Evolutionary conservation across 192 early-diverging fungal genomes (phyloP), one percentile per base, ranked within the genome.

Genomic region (Hyaloraphidium curvatum): DNA sequence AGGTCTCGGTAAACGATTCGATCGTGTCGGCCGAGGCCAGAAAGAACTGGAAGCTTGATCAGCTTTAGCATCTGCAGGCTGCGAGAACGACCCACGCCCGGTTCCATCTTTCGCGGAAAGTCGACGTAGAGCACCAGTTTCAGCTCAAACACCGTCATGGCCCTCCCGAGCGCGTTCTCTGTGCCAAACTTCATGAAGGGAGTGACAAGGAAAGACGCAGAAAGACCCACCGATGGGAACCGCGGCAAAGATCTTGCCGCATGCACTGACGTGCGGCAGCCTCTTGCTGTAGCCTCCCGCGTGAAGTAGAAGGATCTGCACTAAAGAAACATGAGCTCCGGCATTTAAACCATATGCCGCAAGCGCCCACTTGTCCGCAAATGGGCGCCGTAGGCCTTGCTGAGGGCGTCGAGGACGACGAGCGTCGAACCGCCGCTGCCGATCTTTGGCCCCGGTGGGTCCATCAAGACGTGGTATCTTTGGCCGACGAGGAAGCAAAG

Each of bases 201-300:
- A 1, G 7, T 5, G 3, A 1, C 30, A 3, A 25, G n/a, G 11
- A 5, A 1, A 26, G 16, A 54, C 1, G 0, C n/a, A 35, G 16
- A 4, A 26, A 31, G 33, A 3, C 21, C 31, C 58, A 52, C 61
- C 54, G 54, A 56, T 53, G n/a, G 66, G 66, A 14, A 68, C 28
- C 0, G 51, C 62, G 9, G 50, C 57, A 50, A 68, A 68, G 52
- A 68, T 30, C 50, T 68, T 68, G 3, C 66, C 66, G 13, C 56
- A 39, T 3, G 59, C 56, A 35, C 66, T 68, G 16, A 65, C 63
- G 59, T 68, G 66, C 1, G 66, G 66, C 19, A 68, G 26, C 43
- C 66, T 56, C 7, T 59, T 68, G 23, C 63, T 62, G 48, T 68
- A 68, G 0, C 66, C 66, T 9, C 66, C 66, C 21, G 66, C 59